phyloP scores from a whole-genome alignment of 2,329 filamentous ascomycete species.

The Cryphonectria radicalis region DNA sequence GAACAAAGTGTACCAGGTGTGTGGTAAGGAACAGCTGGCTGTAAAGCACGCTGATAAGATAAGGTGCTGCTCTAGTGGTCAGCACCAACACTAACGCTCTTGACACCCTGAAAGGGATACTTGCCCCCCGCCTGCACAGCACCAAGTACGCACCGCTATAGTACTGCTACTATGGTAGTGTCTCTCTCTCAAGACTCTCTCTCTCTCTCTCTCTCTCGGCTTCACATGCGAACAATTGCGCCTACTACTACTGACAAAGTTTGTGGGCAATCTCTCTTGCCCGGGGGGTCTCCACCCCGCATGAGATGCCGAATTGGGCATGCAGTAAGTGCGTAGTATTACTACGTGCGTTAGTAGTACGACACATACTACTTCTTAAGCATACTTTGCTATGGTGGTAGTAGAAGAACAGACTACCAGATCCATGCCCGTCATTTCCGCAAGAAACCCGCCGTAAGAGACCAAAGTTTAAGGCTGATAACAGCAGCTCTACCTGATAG shows the following conservation, averaged over 20 bases:
- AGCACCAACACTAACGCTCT: neutral
- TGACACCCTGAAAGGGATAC: too few relatives aligned
- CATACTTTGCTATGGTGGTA: neutral
- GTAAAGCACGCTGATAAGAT: neutral
- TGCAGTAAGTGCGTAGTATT: neutral
- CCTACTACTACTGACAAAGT: neutral
- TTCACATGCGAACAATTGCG: slow-evolving; percentile 10
- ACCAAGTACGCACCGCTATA: neutral
- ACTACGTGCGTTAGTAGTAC: neutral
- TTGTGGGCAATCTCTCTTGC: neutral
- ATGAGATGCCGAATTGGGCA: neutral
- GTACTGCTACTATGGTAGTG: neutral
- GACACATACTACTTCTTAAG: neutral
- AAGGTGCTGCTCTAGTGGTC: neutral
- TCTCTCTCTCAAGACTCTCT: neutral
- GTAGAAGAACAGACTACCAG: neutral
- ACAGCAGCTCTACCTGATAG: neutral
- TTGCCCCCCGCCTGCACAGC: too few relatives aligned
- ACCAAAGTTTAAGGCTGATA: neutral
- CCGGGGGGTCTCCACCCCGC: neutral
- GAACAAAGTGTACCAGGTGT: too few relatives aligned
- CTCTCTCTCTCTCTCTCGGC: neutral
- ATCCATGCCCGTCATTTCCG: neutral
- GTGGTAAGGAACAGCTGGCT: slow-evolving; percentile 1
- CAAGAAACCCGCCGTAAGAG: neutral